A percentile compares a stretch with the other conserved stretches of the same genome.
Evolutionary conservation across 2,329 filamentous ascomycete genomes (phyloP).

Genomic region (Fusarium compactum): DNA sequence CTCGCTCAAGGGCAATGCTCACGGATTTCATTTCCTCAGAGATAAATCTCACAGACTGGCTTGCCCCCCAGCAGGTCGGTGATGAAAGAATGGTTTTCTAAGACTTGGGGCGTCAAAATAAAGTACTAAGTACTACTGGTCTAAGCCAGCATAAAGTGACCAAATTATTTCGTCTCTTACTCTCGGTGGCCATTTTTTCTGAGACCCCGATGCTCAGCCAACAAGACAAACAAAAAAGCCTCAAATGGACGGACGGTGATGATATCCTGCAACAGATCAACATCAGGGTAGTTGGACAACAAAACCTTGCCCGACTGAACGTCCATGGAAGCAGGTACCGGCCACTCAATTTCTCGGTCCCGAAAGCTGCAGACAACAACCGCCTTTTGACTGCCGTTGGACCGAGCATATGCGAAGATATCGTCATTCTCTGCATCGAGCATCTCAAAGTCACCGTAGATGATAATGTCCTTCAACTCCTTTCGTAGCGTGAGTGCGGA

Average conservation of each 20-base stretch:
- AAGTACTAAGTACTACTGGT: not conserved
- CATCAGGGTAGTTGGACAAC: conserved; percentile 12
- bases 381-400: conserved; percentile 1
- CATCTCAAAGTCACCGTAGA: conserved; percentile 39
- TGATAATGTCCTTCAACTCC: conserved; percentile 2
- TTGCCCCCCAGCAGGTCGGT: not conserved
- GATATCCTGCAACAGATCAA: not conserved
- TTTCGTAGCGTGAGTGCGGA: conserved; percentile 19
- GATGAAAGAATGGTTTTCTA: not conserved
- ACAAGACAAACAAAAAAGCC: conserved; percentile 16
- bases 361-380: conserved; percentile 29
- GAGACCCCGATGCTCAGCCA: not conserved
- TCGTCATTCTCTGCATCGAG: conserved; percentile 15
- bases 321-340: not conserved
- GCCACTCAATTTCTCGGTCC: conserved; percentile 14
- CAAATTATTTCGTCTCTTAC: not conserved
- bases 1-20: not conserved
- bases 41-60: not conserved
- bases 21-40: too few species aligned
- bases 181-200: not conserved
- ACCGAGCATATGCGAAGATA: conserved; percentile 32
- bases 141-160: not conserved
- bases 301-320: conserved; percentile 10
- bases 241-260: conserved; percentile 23
- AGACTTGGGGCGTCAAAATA: not conserved